phyloP scores from a whole-genome alignment of 1,139 yeast genomes.

The Yamadazyma taylorii region DNA sequence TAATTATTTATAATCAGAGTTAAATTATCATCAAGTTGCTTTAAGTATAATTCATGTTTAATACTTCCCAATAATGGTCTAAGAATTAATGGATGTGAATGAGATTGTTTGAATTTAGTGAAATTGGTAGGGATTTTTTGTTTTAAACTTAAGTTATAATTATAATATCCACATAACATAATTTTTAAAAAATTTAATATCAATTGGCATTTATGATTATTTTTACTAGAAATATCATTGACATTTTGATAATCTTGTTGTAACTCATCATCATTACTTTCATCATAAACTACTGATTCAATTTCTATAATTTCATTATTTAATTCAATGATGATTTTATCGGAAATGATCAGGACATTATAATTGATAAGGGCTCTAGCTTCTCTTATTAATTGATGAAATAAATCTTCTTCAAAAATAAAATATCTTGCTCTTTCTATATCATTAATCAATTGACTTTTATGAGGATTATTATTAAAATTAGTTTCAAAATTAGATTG shows the following conservation, averaged over 20 bases:
- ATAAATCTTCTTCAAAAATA: slow-evolving; percentile 83
- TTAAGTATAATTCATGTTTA: slow-evolving; percentile 56
- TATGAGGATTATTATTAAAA: slow-evolving; percentile 23
- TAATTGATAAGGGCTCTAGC: slow-evolving; percentile 71
- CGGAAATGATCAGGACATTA: slow-evolving; percentile 67
- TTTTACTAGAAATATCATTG: slow-evolving; percentile 30
- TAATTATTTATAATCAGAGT: slow-evolving; percentile 40
- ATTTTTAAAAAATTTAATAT: slow-evolving; percentile 54
- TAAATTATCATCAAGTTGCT: slow-evolving; percentile 26
- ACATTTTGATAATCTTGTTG: slow-evolving; percentile 31
- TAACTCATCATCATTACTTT: slow-evolving; percentile 41
- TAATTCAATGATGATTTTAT: slow-evolving; percentile 65
- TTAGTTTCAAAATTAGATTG: slow-evolving; percentile 37
- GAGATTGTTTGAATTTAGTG: slow-evolving; percentile 51
- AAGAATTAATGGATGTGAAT: slow-evolving; percentile 52
- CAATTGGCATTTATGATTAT: slow-evolving; percentile 50
- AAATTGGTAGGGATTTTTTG: slow-evolving; percentile 49
- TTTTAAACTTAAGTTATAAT: slow-evolving; percentile 47
- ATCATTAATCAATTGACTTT: slow-evolving; percentile 46
- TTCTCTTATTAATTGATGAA: slow-evolving; percentile 71
- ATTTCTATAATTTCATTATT: slow-evolving; percentile 70
- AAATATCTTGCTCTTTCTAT: slow-evolving; percentile 65
- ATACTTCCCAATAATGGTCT: slow-evolving; percentile 71
- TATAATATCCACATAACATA: slow-evolving; percentile 61
- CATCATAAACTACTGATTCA: slow-evolving; percentile 57